Conservation (phyloP, 2,329 filamentous ascomycete species). For the Truncatella angustata region DNA sequence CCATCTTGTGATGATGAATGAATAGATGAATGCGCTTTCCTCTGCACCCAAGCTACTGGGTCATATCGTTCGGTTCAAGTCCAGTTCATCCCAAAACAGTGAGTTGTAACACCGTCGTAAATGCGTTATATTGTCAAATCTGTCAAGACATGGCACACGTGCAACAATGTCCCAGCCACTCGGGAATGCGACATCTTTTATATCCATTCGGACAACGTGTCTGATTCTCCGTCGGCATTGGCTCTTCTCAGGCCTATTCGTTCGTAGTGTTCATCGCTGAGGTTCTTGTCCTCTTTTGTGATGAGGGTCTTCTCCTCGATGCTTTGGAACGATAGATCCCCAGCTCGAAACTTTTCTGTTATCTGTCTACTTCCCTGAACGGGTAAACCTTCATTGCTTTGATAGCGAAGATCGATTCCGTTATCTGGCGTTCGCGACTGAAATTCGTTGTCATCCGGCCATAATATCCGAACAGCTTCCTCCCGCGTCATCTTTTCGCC, state of each 20-base stretch:
- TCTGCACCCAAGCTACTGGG: no score
- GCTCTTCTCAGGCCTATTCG: background rate
- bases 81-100: background rate
- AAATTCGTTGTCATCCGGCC: slow-evolving; percentile 12
- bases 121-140: background rate
- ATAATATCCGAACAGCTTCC: slow-evolving; percentile 25
- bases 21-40: no score
- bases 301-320: slow-evolving; percentile 3
- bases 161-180: no score
- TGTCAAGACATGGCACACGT: no score
- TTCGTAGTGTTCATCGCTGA: background rate
- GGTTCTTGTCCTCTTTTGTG: background rate
- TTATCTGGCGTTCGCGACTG: background rate
- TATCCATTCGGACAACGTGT: background rate
- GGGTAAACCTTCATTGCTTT: background rate
- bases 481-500: slow-evolving; percentile 20
- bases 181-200: no score
- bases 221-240: background rate
- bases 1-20: no score
- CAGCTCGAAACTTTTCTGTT: slow-evolving; percentile 7
- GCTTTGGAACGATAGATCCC: background rate
- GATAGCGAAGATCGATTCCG: background rate
- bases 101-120: background rate
- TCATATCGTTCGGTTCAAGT: background rate
- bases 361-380: background rate